A percentile compares a stretch with the other conserved stretches of the same genome.
Conservation (phyloP, 1,284 basidiomycete genomes). For the Trametes versicolor region DNA sequence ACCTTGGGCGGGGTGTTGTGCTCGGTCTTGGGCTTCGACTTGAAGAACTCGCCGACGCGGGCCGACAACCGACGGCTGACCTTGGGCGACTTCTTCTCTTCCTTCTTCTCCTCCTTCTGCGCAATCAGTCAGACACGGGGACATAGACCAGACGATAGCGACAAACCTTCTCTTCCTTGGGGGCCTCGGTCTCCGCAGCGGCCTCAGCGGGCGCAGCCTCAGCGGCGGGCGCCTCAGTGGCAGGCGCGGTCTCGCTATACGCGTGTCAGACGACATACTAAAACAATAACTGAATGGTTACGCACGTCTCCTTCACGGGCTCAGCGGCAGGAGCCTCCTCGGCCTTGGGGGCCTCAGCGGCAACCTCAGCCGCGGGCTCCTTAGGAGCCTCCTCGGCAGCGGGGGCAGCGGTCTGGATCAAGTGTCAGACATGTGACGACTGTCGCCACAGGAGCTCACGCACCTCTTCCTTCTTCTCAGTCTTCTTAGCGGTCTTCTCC, state of each 20-base stretch:
- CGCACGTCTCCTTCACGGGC: constrained; percentile 68
- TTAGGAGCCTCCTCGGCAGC: constrained; percentile 44
- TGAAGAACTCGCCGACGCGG: constrained; percentile 83
- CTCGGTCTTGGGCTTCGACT: constrained; percentile 77
- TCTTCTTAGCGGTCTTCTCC: constrained; percentile 65
- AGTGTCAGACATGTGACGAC: constrained; percentile 15
- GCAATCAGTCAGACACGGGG: not conserved
- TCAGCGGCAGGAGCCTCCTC: constrained; percentile 52
- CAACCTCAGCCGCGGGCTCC: constrained; percentile 43
- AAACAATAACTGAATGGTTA: constrained; percentile 29
- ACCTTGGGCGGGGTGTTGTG: constrained; percentile 81
- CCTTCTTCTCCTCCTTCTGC: constrained; percentile 50
- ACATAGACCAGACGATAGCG: constrained; percentile 2
- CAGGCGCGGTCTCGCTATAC: constrained; percentile 77
- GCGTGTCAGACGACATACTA: constrained; percentile 2
- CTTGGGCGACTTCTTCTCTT: constrained; percentile 58
- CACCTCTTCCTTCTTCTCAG: constrained; percentile 77
- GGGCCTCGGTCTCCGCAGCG: constrained; percentile 54
- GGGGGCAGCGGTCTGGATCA: constrained; percentile 46
- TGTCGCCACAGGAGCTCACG: constrained; percentile 38
- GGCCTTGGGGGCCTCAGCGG: constrained; percentile 47
- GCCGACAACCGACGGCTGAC: constrained; percentile 80
- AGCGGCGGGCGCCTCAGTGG: constrained; percentile 48
- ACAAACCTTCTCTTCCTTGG: constrained; percentile 71
- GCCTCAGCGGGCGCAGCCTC: constrained; percentile 47